Percentiles rank a stretch among this genome's conserved stretches.
These are phyloP conservation scores for Cystobasidiaceae sp. DNA, from an alignment of 1,284 basidiomycete genomes.

Conservation along the genomic window DNA sequence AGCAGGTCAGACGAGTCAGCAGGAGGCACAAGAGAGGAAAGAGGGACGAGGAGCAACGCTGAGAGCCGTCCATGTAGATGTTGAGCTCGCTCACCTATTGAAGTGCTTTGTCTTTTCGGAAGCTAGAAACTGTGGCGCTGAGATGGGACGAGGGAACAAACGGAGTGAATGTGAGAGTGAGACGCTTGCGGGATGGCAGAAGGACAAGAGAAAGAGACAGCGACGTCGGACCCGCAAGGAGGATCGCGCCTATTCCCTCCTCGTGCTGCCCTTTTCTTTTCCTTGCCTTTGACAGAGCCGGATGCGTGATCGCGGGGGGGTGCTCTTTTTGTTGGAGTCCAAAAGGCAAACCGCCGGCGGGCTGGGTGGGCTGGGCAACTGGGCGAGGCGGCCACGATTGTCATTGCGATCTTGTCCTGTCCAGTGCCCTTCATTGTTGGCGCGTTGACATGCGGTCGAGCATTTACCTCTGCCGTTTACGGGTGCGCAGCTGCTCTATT, in stretches of 20 bases:
- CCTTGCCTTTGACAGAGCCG: not conserved
- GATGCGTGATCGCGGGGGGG: not conserved
- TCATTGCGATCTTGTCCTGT: too few species aligned
- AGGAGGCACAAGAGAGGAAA: not conserved
- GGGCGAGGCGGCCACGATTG: too few species aligned
- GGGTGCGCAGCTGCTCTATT: too few species aligned
- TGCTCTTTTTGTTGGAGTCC: not conserved
- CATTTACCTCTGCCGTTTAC: too few species aligned
- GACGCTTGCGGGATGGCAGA: not conserved
- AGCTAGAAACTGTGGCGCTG: too few species aligned
- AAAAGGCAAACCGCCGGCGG: not conserved
- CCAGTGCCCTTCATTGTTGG: too few species aligned
- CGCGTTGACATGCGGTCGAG: too few species aligned
- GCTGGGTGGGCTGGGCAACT: too few species aligned
- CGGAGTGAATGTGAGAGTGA: not conserved
- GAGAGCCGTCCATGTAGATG: too few species aligned
- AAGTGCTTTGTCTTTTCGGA: not conserved
- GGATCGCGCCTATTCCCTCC: not conserved
- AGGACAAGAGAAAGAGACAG: not conserved
- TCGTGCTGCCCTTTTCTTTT: not conserved
- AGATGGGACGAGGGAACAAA: not conserved
- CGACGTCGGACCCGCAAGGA: too few species aligned
- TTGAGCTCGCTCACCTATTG: not conserved
- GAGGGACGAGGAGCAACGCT: not conserved
- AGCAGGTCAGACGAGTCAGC: not conserved